Conservation (phyloP, 164 flowering plant genomes). For the Paratinospora sagittata region DNA sequence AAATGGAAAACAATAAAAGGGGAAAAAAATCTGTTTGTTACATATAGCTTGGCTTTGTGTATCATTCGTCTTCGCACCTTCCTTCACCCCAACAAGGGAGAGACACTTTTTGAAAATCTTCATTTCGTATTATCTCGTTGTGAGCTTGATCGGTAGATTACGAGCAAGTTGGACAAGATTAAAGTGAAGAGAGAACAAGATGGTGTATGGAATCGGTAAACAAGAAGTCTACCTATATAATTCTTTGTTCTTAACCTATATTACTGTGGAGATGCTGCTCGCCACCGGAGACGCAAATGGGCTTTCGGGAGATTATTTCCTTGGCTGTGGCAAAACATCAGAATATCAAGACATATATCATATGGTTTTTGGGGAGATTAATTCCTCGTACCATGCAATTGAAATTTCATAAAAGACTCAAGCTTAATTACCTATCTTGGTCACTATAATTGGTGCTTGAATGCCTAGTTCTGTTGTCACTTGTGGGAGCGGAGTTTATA, state of each 20-base stretch:
- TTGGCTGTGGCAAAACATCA: slow-evolving; percentile 28
- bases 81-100: slow-evolving; percentile 3
- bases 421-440: slow-evolving; percentile 40
- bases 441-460: slow-evolving; percentile 29
- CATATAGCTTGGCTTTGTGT: background rate
- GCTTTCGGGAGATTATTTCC: slow-evolving; percentile 56
- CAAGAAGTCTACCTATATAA: slow-evolving; percentile 19
- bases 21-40: background rate
- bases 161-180: background rate
- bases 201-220: slow-evolving; percentile 13
- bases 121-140: background rate
- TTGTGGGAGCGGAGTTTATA: slow-evolving; percentile 33
- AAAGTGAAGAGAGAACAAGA: slow-evolving; percentile 6
- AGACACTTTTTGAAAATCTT: background rate
- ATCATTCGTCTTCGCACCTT: background rate
- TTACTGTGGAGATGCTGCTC: slow-evolving; percentile 42
- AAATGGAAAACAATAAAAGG: no score
- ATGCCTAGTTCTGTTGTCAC: slow-evolving; percentile 31
- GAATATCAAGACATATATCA: background rate
- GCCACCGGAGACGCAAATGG: slow-evolving; percentile 53
- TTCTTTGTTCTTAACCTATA: slow-evolving; percentile 29
- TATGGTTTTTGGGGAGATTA: slow-evolving; percentile 56
- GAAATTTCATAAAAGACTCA: background rate
- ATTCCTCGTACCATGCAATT: slow-evolving; percentile 23
- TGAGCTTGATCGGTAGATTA: background rate